Conservation (phyloP, 768 basidiomycete species). For the Asterophora lycoperdoides region DNA sequence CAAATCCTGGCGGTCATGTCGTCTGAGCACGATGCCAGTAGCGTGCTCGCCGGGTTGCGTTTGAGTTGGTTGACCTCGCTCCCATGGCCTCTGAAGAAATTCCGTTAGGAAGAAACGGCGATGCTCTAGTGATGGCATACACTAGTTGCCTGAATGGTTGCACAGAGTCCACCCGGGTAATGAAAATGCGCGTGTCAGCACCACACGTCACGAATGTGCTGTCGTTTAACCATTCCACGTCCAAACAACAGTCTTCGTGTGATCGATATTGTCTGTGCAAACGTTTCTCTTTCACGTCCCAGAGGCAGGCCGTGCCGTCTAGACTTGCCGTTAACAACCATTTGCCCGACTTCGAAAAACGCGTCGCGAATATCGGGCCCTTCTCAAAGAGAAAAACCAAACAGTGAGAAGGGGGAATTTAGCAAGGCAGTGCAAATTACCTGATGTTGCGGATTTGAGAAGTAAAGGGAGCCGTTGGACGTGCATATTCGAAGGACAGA, state of each 20-base stretch:
- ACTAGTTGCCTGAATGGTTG: constrained; percentile 58
- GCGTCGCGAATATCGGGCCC: constrained; percentile 78
- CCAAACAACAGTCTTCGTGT: constrained; percentile 75
- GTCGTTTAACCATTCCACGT: constrained; percentile 76
- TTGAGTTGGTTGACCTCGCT: constrained; percentile 79
- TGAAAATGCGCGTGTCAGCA: constrained; percentile 59
- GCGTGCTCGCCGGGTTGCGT: constrained; percentile 59
- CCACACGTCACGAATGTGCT: constrained; percentile 70
- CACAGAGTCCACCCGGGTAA: constrained; percentile 50
- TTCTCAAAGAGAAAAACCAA: constrained; percentile 39
- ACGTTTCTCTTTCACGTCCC: constrained; percentile 64
- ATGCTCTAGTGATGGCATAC: constrained; percentile 35
- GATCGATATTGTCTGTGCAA: constrained; percentile 59
- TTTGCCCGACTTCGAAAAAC: constrained; percentile 69
- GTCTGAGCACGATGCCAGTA: constrained; percentile 78
- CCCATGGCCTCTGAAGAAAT: constrained; percentile 54
- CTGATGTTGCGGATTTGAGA: constrained; percentile 60
- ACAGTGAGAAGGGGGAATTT: constrained; percentile 17
- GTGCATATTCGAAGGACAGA: constrained; percentile 64
- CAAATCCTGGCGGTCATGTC: constrained; percentile 77
- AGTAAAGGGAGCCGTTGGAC: constrained; percentile 56
- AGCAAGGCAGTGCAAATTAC: constrained; percentile 34
- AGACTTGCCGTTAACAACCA: constrained; percentile 76
- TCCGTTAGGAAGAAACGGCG: not conserved
- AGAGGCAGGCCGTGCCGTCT: constrained; percentile 73